A percentile compares a stretch with the other conserved stretches of the same genome.
Conservation (phyloP, 257 asterid genomes). For the Plantago major region DNA sequence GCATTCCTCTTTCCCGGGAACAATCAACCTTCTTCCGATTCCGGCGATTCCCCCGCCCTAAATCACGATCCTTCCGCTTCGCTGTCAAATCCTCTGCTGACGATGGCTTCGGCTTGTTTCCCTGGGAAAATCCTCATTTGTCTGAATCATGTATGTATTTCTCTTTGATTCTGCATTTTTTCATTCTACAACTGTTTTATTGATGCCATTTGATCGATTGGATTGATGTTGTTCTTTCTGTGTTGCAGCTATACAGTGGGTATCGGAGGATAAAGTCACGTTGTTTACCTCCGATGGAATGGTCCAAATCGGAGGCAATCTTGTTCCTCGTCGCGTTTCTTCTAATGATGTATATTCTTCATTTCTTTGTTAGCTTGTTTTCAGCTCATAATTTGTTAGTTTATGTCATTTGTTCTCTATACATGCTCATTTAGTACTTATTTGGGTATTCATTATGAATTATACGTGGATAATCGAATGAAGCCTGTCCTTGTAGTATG, state of each 20-base stretch:
- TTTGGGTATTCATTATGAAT: too few relatives aligned
- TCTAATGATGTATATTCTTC: conserved; percentile 49
- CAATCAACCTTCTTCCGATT: conserved; percentile 33
- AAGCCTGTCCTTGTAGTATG: too few relatives aligned
- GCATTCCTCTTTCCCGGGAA: conserved; percentile 38
- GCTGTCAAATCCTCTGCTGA: conserved; percentile 53
- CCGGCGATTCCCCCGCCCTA: conserved; percentile 27
- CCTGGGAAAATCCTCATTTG: conserved; percentile 67
- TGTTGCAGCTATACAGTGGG: conserved; percentile 80
- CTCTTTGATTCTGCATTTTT: not conserved
- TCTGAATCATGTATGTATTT: conserved; percentile 45
- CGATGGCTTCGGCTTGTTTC: conserved; percentile 69
- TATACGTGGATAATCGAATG: too few relatives aligned
- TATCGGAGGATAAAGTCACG: conserved; percentile 74
- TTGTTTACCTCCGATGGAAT: conserved; percentile 88
- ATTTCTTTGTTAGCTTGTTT: too few relatives aligned
- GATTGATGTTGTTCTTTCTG: not conserved
- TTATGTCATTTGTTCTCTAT: too few relatives aligned
- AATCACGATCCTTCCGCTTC: conserved; percentile 33
- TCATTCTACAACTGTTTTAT: not conserved
- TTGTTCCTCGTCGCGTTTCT: conserved; percentile 67
- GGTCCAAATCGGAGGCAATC: conserved; percentile 85
- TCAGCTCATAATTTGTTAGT: too few relatives aligned
- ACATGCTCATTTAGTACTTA: too few relatives aligned
- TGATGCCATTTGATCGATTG: conserved; percentile 1